A percentile compares a stretch with the other conserved stretches of the same genome.
These are phyloP conservation scores for Ceratocystis papillata DNA, from an alignment of 2,329 filamentous ascomycete genomes.

Conservation along the genomic window DNA sequence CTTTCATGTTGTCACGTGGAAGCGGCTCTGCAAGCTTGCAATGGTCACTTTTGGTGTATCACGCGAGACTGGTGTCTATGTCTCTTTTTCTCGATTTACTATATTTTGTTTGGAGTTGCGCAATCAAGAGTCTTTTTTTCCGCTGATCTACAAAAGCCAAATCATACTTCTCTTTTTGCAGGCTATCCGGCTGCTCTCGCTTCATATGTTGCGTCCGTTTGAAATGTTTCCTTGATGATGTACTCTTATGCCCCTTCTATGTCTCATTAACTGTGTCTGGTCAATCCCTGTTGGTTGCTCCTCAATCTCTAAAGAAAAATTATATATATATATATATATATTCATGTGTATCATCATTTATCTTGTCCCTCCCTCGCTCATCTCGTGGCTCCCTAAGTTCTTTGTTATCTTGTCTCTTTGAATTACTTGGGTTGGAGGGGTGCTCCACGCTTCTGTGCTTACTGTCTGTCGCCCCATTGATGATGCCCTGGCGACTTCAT, in stretches of 20 bases:
- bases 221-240: background rate
- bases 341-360: background rate
- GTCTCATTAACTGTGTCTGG: background rate
- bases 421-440: too few relatives aligned
- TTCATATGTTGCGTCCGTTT: background rate
- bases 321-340: background rate
- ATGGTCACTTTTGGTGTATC: constrained; percentile 1
- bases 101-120: background rate
- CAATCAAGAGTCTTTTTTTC: constrained; percentile 8
- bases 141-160: constrained; percentile 1
- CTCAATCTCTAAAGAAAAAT: too few relatives aligned
- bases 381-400: background rate
- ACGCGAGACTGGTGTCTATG: background rate
- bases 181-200: background rate
- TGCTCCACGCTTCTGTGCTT: too few relatives aligned
- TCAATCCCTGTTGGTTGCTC: background rate
- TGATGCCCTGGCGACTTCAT: too few relatives aligned
- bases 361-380: background rate
- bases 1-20: constrained; percentile 18
- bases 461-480: too few relatives aligned
- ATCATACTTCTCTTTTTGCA: background rate
- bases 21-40: background rate
- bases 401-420: background rate
- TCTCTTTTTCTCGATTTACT: background rate
- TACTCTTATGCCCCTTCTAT: constrained; percentile 1